phyloP scores from a whole-genome alignment of 257 asterid genomes.

The Scutellaria barbata region DNA sequence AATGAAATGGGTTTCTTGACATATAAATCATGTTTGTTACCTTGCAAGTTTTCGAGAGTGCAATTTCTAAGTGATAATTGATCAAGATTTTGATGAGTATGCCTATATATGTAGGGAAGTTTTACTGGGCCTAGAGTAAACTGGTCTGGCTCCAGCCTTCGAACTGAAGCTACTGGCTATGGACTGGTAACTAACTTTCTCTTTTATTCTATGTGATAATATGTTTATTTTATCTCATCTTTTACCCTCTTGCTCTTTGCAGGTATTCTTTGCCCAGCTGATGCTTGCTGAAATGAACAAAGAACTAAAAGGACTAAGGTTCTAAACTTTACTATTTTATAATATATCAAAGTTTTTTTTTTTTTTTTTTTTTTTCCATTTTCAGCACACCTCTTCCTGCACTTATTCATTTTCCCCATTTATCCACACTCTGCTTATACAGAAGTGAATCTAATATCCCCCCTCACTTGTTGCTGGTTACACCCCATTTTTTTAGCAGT shows the following conservation, averaged over 20 bases:
- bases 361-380: constrained; percentile 3
- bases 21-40: constrained; percentile 19
- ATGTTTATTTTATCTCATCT: constrained; percentile 31
- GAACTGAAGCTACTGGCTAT: constrained; percentile 99
- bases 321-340: constrained; percentile 35
- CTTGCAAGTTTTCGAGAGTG: constrained; percentile 18
- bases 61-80: constrained; percentile 20
- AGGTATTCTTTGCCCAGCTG: constrained; percentile 97
- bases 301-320: constrained; percentile 98
- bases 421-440: neutral
- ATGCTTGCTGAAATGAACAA: constrained; percentile 98
- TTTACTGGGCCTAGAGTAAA: constrained; percentile 96
- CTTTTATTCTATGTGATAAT: constrained; percentile 1
- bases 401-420: neutral
- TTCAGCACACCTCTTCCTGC: neutral
- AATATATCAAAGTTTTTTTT: constrained; percentile 16
- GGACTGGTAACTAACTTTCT: constrained; percentile 75
- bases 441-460: neutral
- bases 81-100: constrained; percentile 25
- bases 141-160: constrained; percentile 97
- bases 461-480: neutral
- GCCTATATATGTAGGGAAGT: constrained; percentile 76
- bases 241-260: constrained; percentile 41
- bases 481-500: neutral
- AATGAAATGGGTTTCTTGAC: constrained; percentile 6